These are phyloP conservation scores for Dichotomopilus funicola DNA, from an alignment of 2,329 filamentous ascomycete species.

Conservation along the genomic window DNA sequence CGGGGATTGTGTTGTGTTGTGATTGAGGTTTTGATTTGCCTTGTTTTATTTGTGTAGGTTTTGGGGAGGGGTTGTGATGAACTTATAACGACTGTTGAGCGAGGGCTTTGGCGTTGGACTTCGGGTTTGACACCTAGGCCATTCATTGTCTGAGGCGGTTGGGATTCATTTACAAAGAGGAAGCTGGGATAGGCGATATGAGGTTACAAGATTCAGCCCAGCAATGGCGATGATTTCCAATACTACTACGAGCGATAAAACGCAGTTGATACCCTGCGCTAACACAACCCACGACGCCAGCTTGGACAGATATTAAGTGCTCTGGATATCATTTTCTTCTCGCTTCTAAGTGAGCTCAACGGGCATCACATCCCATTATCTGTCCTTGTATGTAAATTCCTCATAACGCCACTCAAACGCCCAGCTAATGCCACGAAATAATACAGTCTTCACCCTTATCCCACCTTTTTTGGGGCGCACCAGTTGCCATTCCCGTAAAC, in stretches of 20 bases:
- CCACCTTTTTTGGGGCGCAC: too few relatives aligned
- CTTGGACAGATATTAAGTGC: too few relatives aligned
- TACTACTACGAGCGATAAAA: too few relatives aligned
- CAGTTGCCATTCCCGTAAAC: too few relatives aligned
- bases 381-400: not conserved
- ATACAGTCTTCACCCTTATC: not conserved
- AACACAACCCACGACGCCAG: too few relatives aligned
- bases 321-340: not conserved
- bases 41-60: not conserved
- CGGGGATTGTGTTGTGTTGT: constrained; percentile 7
- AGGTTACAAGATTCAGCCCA: not conserved
- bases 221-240: not conserved
- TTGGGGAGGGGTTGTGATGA: not conserved
- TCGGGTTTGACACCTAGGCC: not conserved
- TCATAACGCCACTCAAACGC: constrained; percentile 6
- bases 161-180: too few relatives aligned
- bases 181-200: too few relatives aligned
- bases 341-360: too few relatives aligned
- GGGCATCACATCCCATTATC: too few relatives aligned
- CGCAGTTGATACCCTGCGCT: too few relatives aligned
- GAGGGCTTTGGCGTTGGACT: not conserved
- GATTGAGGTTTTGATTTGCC: not conserved
- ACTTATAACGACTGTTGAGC: not conserved
- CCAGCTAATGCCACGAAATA: constrained; percentile 4
- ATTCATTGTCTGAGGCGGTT: too few relatives aligned